These are phyloP conservation scores for Dovyalis caffra DNA, from an alignment of 345 rosid species.

Conservation along the genomic window DNA sequence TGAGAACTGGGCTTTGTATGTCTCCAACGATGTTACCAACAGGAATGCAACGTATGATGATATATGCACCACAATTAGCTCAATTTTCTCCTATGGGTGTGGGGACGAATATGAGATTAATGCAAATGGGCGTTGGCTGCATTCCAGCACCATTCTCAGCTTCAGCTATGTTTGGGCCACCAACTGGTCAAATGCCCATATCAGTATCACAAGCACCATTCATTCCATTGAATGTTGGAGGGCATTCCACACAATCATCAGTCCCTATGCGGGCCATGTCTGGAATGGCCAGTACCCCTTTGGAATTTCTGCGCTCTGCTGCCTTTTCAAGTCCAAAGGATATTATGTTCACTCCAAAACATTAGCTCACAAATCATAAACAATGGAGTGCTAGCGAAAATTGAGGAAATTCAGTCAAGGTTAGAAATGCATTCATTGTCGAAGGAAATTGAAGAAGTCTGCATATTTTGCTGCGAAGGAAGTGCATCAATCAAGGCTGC, in stretches of 20 bases:
- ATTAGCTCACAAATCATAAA: not conserved
- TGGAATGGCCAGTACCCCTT: slow-evolving; percentile 8
- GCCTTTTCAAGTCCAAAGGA: slow-evolving; percentile 17
- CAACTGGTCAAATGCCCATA: slow-evolving; percentile 27
- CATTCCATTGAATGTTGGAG: slow-evolving; percentile 14
- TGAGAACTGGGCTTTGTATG: slow-evolving; percentile 40
- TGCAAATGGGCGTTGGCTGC: slow-evolving; percentile 35
- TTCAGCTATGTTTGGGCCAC: slow-evolving; percentile 28
- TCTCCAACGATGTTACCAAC: slow-evolving; percentile 41
- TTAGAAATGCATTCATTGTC: too few relatives aligned
- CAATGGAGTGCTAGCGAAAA: not conserved
- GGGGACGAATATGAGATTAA: slow-evolving; percentile 33
- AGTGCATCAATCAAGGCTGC: too few relatives aligned
- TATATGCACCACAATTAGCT: slow-evolving; percentile 27
- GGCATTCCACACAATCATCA: slow-evolving; percentile 13
- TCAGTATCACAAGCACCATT: slow-evolving; percentile 24
- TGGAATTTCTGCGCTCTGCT: slow-evolving; percentile 19
- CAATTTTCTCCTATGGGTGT: slow-evolving; percentile 26
- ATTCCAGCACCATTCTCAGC: slow-evolving; percentile 23
- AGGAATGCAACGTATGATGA: slow-evolving; percentile 31
- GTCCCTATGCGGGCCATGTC: not conserved
- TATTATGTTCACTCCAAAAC: slow-evolving; percentile 7
- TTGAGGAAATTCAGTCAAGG: too few relatives aligned
- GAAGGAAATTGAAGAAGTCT: too few relatives aligned
- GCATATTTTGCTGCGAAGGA: too few relatives aligned